Evolutionary conservation across 2,329 filamentous ascomycete genomes (phyloP).

Genomic region (Calonectria naviculata): DNA sequence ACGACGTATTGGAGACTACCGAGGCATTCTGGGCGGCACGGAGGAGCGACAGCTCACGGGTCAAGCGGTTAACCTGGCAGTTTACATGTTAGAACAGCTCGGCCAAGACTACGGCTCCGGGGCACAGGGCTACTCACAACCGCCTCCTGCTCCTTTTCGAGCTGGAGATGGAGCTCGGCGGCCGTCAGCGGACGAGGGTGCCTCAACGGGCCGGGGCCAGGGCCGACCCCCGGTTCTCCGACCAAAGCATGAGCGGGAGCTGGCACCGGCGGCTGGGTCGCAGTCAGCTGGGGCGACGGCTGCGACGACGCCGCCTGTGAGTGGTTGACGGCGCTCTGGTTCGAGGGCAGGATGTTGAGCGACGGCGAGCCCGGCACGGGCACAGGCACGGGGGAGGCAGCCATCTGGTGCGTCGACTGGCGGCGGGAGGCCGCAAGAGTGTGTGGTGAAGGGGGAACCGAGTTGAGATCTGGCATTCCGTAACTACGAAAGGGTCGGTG

Average conservation of each 20-base stretch:
- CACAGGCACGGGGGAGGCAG: slow-evolving; percentile 42
- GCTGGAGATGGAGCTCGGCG: slow-evolving; percentile 86
- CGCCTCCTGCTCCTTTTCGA: slow-evolving; percentile 96
- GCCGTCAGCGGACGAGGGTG: slow-evolving; percentile 90
- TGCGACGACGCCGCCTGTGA: slow-evolving; percentile 47
- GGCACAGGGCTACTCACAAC: slow-evolving; percentile 67
- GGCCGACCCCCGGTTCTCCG: slow-evolving; percentile 56
- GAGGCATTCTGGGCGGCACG: slow-evolving; percentile 77
- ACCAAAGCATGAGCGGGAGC: slow-evolving; percentile 44
- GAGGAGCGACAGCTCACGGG: slow-evolving; percentile 87
- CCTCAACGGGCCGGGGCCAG: slow-evolving; percentile 78
- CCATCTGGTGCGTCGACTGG: slow-evolving; percentile 57
- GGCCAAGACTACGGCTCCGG: neutral
- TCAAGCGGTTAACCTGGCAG: slow-evolving; percentile 86
- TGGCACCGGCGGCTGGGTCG: slow-evolving; percentile 41
- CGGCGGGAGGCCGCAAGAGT: slow-evolving; percentile 56
- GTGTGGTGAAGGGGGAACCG: slow-evolving; percentile 63
- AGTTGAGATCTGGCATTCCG: slow-evolving; percentile 67
- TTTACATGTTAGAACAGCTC: neutral
- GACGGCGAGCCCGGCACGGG: slow-evolving; percentile 53
- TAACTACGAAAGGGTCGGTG: neutral
- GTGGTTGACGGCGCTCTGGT: slow-evolving; percentile 61
- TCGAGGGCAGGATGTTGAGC: slow-evolving; percentile 68
- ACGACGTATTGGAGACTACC: slow-evolving; percentile 74
- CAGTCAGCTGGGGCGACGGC: slow-evolving; percentile 42